Base-by-base conservation (phyloP, 2,329 filamentous ascomycete species). In the Trichoderma sp. region DNA sequence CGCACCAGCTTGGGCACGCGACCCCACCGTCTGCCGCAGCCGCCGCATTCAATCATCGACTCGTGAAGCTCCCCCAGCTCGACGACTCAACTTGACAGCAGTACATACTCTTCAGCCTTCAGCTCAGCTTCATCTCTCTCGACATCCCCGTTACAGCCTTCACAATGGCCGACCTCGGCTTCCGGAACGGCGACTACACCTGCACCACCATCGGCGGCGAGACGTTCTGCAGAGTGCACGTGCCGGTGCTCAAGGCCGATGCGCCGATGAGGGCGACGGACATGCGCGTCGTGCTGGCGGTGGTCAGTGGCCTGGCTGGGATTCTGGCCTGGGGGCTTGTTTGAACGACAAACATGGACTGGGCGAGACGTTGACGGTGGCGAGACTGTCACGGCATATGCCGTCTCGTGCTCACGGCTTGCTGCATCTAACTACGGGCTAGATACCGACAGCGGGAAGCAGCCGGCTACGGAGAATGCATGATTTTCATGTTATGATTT, bases 201-300 rank as follows among this genome's bases (percentile, higher is more conserved):
- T 80, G 79, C 71, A 72, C 69, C 61, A 79, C 77, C 51, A 70
- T 75, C 28, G 76, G 66, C 52, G 76, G 75, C 11, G 59, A 69
- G n/a, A 75, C 77, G 68, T 76, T 75, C 51, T 79, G 79, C 68
- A 79, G 78, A 6, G 81, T 79, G 79, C 78, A 78, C 66, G 75
- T 79, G 14, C 78, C 79, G 1, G 71, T 80, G 0, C 70, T 76
- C 58, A 75, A 77, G 72, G 73, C 71, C 10, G 71, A 71, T 65
- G 72, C 69, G 46, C 69, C 66, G 51, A 64, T 64, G 74, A 68
- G 3, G 73, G 61, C 64, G 26, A 73, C 73, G 16, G 73, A 72
- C 5, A 72, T 71, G 24, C 71, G 74, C 5, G 64, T 73, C 49
- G 75, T 76, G 16, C 69, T 70, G 51, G 68, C 71, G 2, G 69